Evolutionary conservation across 1,139 yeast genomes (phyloP), one percentile per base, ranked within the genome.

Genomic region (Candida dubliniensis): DNA sequence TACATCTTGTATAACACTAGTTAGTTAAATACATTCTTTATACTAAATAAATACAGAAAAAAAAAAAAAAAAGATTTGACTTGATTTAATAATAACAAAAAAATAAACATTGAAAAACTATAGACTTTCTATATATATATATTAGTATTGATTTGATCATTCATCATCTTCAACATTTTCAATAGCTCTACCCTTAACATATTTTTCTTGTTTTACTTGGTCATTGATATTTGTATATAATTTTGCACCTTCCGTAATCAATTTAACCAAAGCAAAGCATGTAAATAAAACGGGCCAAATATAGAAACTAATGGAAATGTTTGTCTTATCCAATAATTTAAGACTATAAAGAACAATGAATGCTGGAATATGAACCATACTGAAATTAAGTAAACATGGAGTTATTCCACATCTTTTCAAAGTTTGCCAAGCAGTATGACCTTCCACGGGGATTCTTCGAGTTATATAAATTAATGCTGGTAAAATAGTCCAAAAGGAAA

Each of bases 131-230:
- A 18, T 18, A 18, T 18, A 18, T 18, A 18, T 18, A 18, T 18
- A 18, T 18, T n/a, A n/a, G n/a, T n/a, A n/a, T n/a, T n/a, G 5
- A 18, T 18, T 18, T 18, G 5, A 18, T 18, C 23, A 27, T 4
- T 31, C 33, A 31, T 31, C 33, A 31, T 8, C 56, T 23, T 72
- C 74, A 32, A 75, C 66, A 56, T 83, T 84, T 47, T 81, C 80
- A 44, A 84, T 69, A 1, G 84, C 77, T 54, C 82, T 77, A 1
- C 87, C 87, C 47, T 74, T 75, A 9, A 81, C 81, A 53, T 81
- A 84, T 49, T 74, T 73, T 52, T 81, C 83, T 47, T 79, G 80
- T 55, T 79, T 82, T 27, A 83, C 82, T 50, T 74, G 74, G 15
- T 67, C 71, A 41, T 68, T 71, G 36, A 75, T 56, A 26, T 53